These are phyloP conservation scores for Kwoniella sp. DNA, from an alignment of 768 basidiomycete genomes.

Conservation along the genomic window DNA sequence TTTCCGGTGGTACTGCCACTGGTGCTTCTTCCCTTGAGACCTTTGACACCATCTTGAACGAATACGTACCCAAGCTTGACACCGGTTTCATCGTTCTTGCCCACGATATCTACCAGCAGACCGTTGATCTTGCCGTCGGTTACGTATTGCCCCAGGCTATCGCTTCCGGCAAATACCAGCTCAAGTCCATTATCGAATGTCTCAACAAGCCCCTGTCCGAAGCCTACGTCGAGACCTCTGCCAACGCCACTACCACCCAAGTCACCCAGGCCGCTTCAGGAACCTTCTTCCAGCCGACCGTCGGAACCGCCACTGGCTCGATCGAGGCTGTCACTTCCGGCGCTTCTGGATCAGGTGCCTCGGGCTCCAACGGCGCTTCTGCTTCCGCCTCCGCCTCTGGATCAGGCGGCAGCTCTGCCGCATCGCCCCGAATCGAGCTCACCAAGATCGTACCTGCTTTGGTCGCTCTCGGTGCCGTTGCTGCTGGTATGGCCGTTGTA, in stretches of 20 bases:
- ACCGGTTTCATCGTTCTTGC: slow-evolving; percentile 88
- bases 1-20: slow-evolving; percentile 67
- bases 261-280: slow-evolving; percentile 36
- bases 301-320: slow-evolving; percentile 39
- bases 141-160: slow-evolving; percentile 82
- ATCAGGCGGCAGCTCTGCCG: slow-evolving; percentile 5
- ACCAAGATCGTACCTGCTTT: slow-evolving; percentile 16
- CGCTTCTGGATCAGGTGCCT: slow-evolving; percentile 13
- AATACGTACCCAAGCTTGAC: slow-evolving; percentile 63
- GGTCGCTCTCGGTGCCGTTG: slow-evolving; percentile 16
- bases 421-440: slow-evolving; percentile 2
- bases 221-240: slow-evolving; percentile 80
- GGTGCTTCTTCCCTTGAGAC: slow-evolving; percentile 65
- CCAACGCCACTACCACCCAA: slow-evolving; percentile 60
- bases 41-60: slow-evolving; percentile 71
- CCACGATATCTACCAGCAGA: slow-evolving; percentile 76
- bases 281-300: slow-evolving; percentile 45
- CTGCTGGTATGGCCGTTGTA: slow-evolving; percentile 18
- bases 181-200: slow-evolving; percentile 73
- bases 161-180: slow-evolving; percentile 68
- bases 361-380: slow-evolving; percentile 7
- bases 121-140: slow-evolving; percentile 80
- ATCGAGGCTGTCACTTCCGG: slow-evolving; percentile 11
- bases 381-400: slow-evolving; percentile 6
- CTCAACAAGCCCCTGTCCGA: slow-evolving; percentile 61